A percentile compares a stretch with the other conserved stretches of the same genome.
These are phyloP conservation scores for Trichosporon sp. DNA, from an alignment of 1,284 basidiomycete species.

Conservation along the genomic window DNA sequence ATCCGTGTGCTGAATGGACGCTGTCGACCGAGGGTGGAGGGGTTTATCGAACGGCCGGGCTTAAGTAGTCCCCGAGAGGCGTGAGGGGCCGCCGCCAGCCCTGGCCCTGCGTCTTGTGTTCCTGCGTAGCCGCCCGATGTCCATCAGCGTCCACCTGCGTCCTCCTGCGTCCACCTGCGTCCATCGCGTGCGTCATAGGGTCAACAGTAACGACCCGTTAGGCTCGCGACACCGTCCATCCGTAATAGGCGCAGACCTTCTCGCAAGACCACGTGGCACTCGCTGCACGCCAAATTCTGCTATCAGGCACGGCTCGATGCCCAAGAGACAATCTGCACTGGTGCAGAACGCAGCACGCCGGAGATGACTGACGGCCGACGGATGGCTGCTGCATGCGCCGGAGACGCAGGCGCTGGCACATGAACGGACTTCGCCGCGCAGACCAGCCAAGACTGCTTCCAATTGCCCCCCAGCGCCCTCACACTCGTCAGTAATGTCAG, in stretches of 20 bases:
- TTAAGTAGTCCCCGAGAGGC: neutral
- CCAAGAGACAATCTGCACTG: neutral
- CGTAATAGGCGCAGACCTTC: neutral
- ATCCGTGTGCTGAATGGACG: neutral
- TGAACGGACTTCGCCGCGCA: too few species aligned
- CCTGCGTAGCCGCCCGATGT: neutral
- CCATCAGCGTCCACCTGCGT: neutral
- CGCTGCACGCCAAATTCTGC: neutral
- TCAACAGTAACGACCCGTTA: neutral
- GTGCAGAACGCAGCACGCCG: too few species aligned
- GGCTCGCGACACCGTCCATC: neutral
- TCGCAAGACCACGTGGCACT: neutral
- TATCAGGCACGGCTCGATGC: neutral
- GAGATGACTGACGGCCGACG: too few species aligned
- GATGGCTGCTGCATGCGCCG: neutral
- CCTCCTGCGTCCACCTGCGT: too few species aligned
- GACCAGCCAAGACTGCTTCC: neutral
- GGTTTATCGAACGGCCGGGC: neutral
- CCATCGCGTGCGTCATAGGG: neutral
- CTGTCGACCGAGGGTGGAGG: neutral
- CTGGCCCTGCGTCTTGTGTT: neutral
- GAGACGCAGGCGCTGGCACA: too few species aligned
- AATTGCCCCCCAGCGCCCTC: neutral
- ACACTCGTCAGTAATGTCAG: neutral
- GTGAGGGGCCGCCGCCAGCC: neutral